Evolutionary conservation across 768 basidiomycete species (phyloP).

Genomic region (Peribolospora baueri): DNA sequence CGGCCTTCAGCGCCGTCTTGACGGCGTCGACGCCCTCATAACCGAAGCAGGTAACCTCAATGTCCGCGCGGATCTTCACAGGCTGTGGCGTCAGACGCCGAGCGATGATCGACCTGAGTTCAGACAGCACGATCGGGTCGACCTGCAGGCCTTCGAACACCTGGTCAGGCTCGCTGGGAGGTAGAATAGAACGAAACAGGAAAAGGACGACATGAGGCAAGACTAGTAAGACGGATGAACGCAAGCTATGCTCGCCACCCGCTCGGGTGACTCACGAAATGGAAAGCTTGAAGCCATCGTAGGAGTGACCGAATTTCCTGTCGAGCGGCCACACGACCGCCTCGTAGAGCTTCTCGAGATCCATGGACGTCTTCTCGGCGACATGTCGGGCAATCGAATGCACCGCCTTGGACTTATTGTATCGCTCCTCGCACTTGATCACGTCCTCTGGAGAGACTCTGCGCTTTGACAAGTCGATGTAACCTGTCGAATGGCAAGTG

Average conservation of each 20-base stretch:
- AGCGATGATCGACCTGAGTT: slow-evolving; percentile 63
- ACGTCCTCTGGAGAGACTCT: slow-evolving; percentile 96
- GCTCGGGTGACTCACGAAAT: slow-evolving; percentile 40
- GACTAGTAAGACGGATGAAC: not conserved
- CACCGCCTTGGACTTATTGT: slow-evolving; percentile 92
- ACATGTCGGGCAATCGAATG: slow-evolving; percentile 27
- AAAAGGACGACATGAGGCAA: not conserved
- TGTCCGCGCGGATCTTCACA: slow-evolving; percentile 93
- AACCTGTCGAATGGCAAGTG: slow-evolving; percentile 30
- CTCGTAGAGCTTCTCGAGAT: slow-evolving; percentile 64
- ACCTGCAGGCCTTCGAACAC: slow-evolving; percentile 51
- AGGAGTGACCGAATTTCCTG: slow-evolving; percentile 75
- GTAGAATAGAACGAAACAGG: not conserved
- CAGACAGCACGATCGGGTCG: slow-evolving; percentile 31
- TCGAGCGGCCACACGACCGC: slow-evolving; percentile 81
- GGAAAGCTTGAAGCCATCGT: slow-evolving; percentile 95
- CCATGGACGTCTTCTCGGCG: slow-evolving; percentile 22
- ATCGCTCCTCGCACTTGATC: slow-evolving; percentile 93
- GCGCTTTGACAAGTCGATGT: slow-evolving; percentile 96
- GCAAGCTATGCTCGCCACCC: not conserved
- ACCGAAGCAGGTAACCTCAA: slow-evolving; percentile 88
- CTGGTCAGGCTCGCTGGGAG: slow-evolving; percentile 38
- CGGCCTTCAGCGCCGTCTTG: slow-evolving; percentile 66
- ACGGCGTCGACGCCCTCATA: slow-evolving; percentile 93
- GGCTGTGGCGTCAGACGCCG: slow-evolving; percentile 90